Conservation (phyloP, 2,329 filamentous ascomycete genomes). For the Aureobasidium sp. region DNA sequence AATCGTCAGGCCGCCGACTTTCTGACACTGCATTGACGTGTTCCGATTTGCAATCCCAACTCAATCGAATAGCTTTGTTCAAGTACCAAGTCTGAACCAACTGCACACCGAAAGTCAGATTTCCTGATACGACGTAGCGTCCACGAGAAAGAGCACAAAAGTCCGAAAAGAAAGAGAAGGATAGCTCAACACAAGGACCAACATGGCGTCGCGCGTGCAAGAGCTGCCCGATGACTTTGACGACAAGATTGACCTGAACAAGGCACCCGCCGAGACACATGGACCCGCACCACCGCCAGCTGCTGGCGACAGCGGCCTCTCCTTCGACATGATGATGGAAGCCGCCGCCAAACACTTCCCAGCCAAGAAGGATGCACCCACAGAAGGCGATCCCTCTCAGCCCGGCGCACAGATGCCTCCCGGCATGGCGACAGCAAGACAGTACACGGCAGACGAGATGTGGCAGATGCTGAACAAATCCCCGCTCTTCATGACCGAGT, state of each 20-base stretch:
- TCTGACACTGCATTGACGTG: neutral
- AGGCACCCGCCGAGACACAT: constrained; percentile 20
- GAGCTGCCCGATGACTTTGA: constrained; percentile 47
- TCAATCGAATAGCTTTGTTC: neutral
- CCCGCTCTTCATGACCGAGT: constrained; percentile 92
- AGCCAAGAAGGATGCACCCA: constrained; percentile 13
- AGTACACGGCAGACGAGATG: constrained; percentile 54
- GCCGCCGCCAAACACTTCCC: constrained; percentile 15
- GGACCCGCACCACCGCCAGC: constrained; percentile 20
- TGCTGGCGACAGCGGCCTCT: constrained; percentile 29
- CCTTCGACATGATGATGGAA: constrained; percentile 26
- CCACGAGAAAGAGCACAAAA: neutral
- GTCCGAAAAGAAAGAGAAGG: neutral
- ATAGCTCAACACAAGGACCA: neutral
- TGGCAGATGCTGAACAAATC: constrained; percentile 59
- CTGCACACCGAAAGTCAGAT: too few species aligned
- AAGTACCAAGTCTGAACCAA: too few species aligned
- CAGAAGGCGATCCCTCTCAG: constrained; percentile 18
- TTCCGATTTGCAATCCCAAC: neutral
- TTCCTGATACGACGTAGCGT: neutral
- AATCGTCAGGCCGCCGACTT: neutral
- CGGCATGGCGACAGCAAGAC: constrained; percentile 50
- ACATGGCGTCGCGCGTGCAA: constrained; percentile 31
- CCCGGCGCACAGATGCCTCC: constrained; percentile 48
- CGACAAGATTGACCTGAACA: constrained; percentile 36